Evolutionary conservation across 495 filamentous ascomycete species (phyloP).

Genomic region (Lepraria neglecta): DNA sequence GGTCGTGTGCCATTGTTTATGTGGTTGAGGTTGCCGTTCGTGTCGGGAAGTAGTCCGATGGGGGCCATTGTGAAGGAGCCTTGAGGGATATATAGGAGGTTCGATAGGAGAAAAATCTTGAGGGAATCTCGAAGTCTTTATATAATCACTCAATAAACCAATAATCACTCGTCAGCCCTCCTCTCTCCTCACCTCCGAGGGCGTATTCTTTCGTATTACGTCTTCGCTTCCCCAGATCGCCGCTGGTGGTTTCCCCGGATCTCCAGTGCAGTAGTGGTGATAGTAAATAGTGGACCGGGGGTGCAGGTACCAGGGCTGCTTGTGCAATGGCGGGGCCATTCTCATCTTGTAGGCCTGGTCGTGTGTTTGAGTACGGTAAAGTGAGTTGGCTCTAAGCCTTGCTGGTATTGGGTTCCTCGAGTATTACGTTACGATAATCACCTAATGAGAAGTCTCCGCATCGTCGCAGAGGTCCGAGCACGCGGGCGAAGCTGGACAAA

Average conservation of each 20-base stretch:
- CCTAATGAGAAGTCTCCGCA: constrained; percentile 21
- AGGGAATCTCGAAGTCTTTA: neutral
- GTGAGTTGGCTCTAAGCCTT: neutral
- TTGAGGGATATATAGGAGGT: neutral
- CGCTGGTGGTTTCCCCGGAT: constrained; percentile 12
- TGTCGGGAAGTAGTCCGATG: neutral
- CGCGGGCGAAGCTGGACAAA: neutral
- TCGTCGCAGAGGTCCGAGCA: constrained; percentile 12
- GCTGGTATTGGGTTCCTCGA: neutral
- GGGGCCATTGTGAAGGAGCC: neutral
- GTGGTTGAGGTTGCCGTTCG: constrained; percentile 6
- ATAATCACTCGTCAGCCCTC: neutral
- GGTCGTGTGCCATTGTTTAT: constrained; percentile 26
- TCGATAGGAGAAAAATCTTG: no score
- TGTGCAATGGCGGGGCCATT: constrained; percentile 11
- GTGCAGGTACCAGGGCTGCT: neutral
- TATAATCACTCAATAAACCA: constrained; percentile 1
- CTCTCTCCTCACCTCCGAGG: neutral
- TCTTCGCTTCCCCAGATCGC: constrained; percentile 6
- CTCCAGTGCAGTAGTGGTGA: constrained; percentile 2
- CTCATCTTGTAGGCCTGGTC: constrained; percentile 3
- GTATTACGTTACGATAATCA: neutral
- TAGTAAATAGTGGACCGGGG: neutral
- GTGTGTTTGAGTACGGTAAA: constrained; percentile 4
- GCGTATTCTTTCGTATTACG: constrained; percentile 7